These are phyloP conservation scores for Zymoseptoria ardabiliae DNA, from an alignment of 2,329 filamentous ascomycete species.

Conservation along the genomic window DNA sequence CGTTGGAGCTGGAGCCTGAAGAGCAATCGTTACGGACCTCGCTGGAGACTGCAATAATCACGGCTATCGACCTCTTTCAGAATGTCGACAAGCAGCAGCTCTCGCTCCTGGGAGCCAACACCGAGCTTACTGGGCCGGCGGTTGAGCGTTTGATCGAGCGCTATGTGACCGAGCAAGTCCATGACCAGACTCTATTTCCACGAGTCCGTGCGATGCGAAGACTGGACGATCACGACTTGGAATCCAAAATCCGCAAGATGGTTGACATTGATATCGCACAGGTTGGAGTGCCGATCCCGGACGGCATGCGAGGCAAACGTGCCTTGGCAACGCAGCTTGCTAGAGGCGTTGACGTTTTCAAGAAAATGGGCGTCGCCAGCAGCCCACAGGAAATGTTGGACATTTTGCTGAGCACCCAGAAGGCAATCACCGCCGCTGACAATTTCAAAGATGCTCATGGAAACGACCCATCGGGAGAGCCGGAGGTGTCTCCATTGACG, in stretches of 20 bases:
- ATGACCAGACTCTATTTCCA: slow-evolving; percentile 76
- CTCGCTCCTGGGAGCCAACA: slow-evolving; percentile 83
- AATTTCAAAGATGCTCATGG: slow-evolving; percentile 26
- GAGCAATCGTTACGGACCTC: slow-evolving; percentile 85
- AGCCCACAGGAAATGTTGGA: slow-evolving; percentile 88
- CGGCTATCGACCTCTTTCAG: slow-evolving; percentile 92
- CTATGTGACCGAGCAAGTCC: slow-evolving; percentile 88
- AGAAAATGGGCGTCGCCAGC: slow-evolving; percentile 68
- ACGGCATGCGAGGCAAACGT: slow-evolving; percentile 69
- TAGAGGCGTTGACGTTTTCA: slow-evolving; percentile 79
- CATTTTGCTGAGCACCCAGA: slow-evolving; percentile 70
- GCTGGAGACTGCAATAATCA: slow-evolving; percentile 83
- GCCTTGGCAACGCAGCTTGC: slow-evolving; percentile 70
- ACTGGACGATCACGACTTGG: slow-evolving; percentile 77
- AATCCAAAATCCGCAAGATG: slow-evolving; percentile 88
- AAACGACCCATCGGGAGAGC: slow-evolving; percentile 32
- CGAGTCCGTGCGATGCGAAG: slow-evolving; percentile 70
- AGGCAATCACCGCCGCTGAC: slow-evolving; percentile 59
- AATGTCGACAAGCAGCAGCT: slow-evolving; percentile 92
- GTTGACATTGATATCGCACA: slow-evolving; percentile 89
- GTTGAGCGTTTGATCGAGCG: slow-evolving; percentile 93
- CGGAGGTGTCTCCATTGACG: slow-evolving; percentile 50
- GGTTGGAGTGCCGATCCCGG: slow-evolving; percentile 79
- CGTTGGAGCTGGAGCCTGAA: slow-evolving; percentile 72
- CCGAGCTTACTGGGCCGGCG: slow-evolving; percentile 81